phyloP scores from a whole-genome alignment of 139 green algal species.

The Gonium pectorale region DNA sequence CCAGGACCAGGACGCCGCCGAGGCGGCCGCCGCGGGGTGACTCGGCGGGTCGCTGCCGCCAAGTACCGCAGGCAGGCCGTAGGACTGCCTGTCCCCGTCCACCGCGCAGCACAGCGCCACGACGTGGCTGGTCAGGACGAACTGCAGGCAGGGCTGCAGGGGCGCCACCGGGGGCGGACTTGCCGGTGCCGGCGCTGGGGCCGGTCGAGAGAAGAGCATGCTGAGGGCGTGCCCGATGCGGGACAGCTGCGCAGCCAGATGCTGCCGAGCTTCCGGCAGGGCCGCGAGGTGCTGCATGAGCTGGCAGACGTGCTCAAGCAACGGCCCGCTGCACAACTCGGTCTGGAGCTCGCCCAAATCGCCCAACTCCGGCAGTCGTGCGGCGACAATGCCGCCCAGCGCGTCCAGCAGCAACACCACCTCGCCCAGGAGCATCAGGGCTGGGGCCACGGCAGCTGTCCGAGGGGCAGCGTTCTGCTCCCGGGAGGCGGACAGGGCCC shows the following conservation, averaged over 20 bases:
- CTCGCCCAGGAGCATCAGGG: not conserved
- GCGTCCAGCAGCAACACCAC: not conserved
- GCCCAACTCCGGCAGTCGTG: not conserved
- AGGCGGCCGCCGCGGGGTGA: not conserved
- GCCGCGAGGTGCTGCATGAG: not conserved
- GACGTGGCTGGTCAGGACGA: not conserved
- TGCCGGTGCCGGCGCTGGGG: not conserved
- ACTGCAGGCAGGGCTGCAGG: not conserved
- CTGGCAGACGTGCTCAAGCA: not conserved
- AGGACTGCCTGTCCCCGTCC: not conserved
- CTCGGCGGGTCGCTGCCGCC: not conserved
- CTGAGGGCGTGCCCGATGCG: not conserved
- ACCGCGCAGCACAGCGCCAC: not conserved
- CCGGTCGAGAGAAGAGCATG: not conserved
- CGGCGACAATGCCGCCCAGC: not conserved
- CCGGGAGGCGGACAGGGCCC: not conserved
- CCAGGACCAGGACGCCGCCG: not conserved
- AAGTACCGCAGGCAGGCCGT: not conserved
- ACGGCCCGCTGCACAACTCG: not conserved
- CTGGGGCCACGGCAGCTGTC: not conserved
- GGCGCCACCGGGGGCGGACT: not conserved
- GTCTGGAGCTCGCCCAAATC: not conserved
- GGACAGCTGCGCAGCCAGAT: not conserved
- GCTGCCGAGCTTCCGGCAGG: not conserved
- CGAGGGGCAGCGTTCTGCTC: not conserved